phyloP scores from a whole-genome alignment of 78 protist genomes.

The Protostelium mycophagum region DNA sequence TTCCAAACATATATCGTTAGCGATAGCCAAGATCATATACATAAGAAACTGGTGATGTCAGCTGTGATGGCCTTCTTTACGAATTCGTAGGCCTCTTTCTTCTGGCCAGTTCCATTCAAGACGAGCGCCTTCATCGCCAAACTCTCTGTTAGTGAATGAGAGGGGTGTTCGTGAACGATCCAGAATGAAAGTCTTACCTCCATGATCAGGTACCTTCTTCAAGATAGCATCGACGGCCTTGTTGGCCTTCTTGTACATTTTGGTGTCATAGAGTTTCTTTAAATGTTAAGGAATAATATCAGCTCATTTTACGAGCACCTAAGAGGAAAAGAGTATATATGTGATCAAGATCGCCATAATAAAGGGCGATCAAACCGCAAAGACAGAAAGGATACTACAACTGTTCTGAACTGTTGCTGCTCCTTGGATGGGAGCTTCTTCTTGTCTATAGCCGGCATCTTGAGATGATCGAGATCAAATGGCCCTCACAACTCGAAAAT shows the following conservation, averaged over 20 bases:
- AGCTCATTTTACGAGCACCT: too few relatives aligned
- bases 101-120: slow-evolving; percentile 50
- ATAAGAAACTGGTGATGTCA: slow-evolving; percentile 22
- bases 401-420: not conserved
- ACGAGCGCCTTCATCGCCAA: slow-evolving; percentile 84
- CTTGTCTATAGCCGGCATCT: not conserved
- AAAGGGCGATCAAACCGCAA: not conserved
- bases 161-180: not conserved
- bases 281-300: not conserved
- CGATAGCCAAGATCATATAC: not conserved
- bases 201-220: slow-evolving; percentile 65
- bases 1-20: not conserved
- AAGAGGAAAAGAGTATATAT: too few relatives aligned
- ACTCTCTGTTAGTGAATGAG: slow-evolving; percentile 51
- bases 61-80: slow-evolving; percentile 60
- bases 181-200: slow-evolving; percentile 1
- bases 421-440: not conserved
- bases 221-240: slow-evolving; percentile 73
- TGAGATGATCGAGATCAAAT: too few relatives aligned
- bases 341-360: not conserved
- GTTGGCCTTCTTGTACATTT: slow-evolving; percentile 87
- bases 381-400: not conserved
- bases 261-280: slow-evolving; percentile 79
- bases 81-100: slow-evolving; percentile 79
- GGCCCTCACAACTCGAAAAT: too few relatives aligned